Conservation (phyloP, 2,329 filamentous ascomycete genomes). For the Beauveria sp. region DNA sequence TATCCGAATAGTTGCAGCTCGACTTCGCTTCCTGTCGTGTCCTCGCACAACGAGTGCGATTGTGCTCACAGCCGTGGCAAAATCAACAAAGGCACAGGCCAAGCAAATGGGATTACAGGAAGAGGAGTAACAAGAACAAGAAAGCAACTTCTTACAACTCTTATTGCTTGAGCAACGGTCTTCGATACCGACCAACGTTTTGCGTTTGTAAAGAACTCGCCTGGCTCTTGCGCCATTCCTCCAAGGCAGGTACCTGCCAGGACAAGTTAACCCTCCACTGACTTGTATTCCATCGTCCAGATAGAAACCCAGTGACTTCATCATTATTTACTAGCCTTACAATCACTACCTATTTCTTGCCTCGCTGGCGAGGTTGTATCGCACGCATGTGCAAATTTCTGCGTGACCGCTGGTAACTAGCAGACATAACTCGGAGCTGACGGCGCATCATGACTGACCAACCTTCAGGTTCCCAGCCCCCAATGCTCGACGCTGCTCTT, state of each 20-base stretch:
- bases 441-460: neutral
- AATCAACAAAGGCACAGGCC: too few species aligned
- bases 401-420: neutral
- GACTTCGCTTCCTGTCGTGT: too few species aligned
- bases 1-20: too few species aligned
- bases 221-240: neutral
- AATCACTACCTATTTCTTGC: neutral
- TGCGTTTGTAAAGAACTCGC: neutral
- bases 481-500: neutral
- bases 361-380: conserved; percentile 5
- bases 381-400: neutral
- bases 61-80: too few species aligned
- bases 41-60: too few species aligned
- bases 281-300: neutral
- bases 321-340: neutral
- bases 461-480: neutral
- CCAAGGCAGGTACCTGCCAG: neutral
- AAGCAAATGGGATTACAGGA: too few species aligned
- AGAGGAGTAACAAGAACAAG: too few species aligned
- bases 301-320: neutral
- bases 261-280: neutral
- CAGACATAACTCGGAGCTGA: neutral
- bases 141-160: too few species aligned
- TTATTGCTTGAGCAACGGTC: too few species aligned
- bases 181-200: neutral